Conservation (phyloP, 139 green algal species). For the Haematococcus sp. region DNA sequence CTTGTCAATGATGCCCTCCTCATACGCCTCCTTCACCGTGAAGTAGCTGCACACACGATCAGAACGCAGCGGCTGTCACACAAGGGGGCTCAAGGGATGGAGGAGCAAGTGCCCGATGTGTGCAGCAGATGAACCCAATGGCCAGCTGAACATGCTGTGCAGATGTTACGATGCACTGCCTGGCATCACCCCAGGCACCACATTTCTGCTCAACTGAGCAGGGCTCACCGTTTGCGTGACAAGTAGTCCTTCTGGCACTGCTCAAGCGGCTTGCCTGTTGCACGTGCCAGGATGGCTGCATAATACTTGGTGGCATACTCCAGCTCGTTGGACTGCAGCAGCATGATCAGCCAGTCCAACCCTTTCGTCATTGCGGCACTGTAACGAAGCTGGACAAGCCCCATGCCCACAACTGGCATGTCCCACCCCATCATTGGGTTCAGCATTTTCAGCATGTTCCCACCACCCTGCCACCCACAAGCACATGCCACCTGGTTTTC, state of each 20-base stretch:
- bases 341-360: background rate
- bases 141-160: background rate
- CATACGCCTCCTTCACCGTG: slow-evolving; percentile 54
- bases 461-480: too few species aligned
- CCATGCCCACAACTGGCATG: too few species aligned
- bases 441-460: too few species aligned
- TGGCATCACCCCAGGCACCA: too few species aligned
- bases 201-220: too few species aligned
- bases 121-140: background rate
- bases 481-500: too few species aligned
- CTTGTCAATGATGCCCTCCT: slow-evolving; percentile 66
- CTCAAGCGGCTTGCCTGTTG: slow-evolving; percentile 58
- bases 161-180: too few species aligned
- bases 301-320: slow-evolving; percentile 66
- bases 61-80: background rate
- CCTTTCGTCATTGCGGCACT: too few species aligned
- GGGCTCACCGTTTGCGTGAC: slow-evolving; percentile 41
- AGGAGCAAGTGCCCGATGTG: background rate
- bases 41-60: slow-evolving; percentile 36
- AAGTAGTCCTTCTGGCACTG: slow-evolving; percentile 61
- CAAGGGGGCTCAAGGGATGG: background rate
- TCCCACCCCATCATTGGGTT: too few species aligned
- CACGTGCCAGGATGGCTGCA: slow-evolving; percentile 55
- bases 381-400: too few species aligned
- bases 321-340: slow-evolving; percentile 48